Conservation (phyloP, 2,329 filamentous ascomycete genomes). For the Fusarium algeriense region DNA sequence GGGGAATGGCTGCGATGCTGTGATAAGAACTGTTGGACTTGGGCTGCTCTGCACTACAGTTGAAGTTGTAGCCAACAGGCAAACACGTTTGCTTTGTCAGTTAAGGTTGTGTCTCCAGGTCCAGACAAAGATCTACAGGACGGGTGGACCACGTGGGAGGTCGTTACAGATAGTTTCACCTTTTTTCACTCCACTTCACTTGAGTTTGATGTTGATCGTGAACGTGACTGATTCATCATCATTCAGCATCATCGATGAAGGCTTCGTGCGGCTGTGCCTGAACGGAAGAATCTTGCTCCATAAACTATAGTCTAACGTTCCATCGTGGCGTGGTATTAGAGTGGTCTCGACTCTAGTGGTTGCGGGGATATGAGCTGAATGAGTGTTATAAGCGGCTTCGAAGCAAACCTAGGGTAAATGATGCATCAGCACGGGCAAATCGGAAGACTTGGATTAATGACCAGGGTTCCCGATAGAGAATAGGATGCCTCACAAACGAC, state of each 20-base stretch:
- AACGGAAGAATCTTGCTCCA: background rate
- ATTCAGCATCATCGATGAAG: background rate
- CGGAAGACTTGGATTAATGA: constrained; percentile 20
- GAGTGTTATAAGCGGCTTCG: background rate
- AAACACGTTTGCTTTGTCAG: background rate
- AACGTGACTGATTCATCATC: constrained; percentile 8
- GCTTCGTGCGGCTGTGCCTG: background rate
- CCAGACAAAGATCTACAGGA: constrained; percentile 16
- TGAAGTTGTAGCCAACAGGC: background rate
- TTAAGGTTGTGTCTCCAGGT: constrained; percentile 21
- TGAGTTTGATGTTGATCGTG: constrained; percentile 30
- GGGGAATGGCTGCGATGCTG: constrained; percentile 25
- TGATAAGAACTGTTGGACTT: constrained; percentile 16
- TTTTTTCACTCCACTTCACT: constrained; percentile 1
- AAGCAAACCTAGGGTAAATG: constrained; percentile 15
- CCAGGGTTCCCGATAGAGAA: constrained; percentile 18
- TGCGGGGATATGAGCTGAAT: constrained; percentile 11
- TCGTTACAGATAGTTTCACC: constrained; percentile 31
- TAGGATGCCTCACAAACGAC: constrained; percentile 29
- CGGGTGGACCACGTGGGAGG: constrained; percentile 39
- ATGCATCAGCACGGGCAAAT: constrained; percentile 18
- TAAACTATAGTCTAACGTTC: background rate
- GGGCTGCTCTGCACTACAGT: background rate
- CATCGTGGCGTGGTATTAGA: constrained; percentile 28
- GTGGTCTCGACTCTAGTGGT: constrained; percentile 18